Evolutionary conservation across 2,329 filamentous ascomycete species (phyloP), one percentile per base, ranked within the genome.

Genomic region (Sarocladium brachiariae): DNA sequence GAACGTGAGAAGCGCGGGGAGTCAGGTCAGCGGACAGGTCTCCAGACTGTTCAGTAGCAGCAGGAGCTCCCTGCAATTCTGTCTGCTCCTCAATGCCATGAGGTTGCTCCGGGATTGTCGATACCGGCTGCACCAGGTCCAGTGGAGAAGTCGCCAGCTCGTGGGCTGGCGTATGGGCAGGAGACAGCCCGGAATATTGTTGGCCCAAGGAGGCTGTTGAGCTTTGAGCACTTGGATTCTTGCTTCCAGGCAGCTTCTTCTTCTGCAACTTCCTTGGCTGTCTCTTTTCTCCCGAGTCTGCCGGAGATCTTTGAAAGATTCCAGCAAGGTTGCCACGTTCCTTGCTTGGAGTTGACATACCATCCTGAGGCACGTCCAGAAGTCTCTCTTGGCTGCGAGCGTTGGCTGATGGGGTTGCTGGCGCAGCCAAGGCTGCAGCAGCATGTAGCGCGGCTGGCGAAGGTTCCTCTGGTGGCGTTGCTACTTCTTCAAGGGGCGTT

Each of bases 211-310:
- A 96, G 14, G 87, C 81, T 6, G 81, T 86, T 14, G 93, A 97
- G 62, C 91, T 96, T 56, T 96, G 90, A 0, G 92, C 91, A 63
- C 92, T 96, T 18, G 84, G 85, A 58, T 89, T 91, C 19, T 86
- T 70, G 61, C 87, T 89, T 37, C 83, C 84, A 0, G 87, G 84
- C 51, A 87, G 73, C 55, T 84, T 77, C 67, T 89, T 96, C 74
- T 97, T 97, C 66, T 86, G 87, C 49, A 99, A 72, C 67, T 96
- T 96, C 61, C 96, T 96, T 0, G 90, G 89, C 63, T 85, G 86
- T 41, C 87, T 80, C 59, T 78, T 83, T 55, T 84, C 84, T 33
- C 71, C 76, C 16, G 72, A 76, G 19, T 70, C 67, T 1, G 77
- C 76, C 1, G 85, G 81, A 2, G 86, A 84, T 56, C 84, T 78